These are phyloP conservation scores for Hypoxylon cercidicola DNA, from an alignment of 495 filamentous ascomycete species.

Conservation along the genomic window DNA sequence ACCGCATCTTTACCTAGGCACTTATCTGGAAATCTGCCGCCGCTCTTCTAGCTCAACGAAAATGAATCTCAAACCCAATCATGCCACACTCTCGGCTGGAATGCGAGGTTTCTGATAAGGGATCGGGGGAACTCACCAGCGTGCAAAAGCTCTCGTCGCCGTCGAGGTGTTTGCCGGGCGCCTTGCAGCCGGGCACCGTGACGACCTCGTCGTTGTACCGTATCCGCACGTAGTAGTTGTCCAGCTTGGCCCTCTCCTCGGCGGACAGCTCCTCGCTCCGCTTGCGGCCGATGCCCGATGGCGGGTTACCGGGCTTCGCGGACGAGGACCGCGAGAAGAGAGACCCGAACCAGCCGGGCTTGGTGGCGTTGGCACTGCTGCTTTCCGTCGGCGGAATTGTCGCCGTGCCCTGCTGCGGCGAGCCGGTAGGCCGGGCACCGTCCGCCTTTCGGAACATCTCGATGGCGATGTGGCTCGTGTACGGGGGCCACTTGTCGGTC, in stretches of 20 bases:
- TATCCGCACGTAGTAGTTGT: constrained; percentile 90
- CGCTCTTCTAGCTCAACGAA: too few relatives aligned
- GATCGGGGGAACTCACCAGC: constrained; percentile 62
- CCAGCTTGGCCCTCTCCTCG: constrained; percentile 63
- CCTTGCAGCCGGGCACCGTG: constrained; percentile 81
- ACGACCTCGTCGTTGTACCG: constrained; percentile 89
- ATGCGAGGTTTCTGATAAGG: too few relatives aligned
- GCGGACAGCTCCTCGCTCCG: constrained; percentile 57
- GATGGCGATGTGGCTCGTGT: constrained; percentile 88
- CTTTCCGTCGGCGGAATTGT: constrained; percentile 13
- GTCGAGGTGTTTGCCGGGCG: constrained; percentile 81
- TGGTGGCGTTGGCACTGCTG: constrained; percentile 5
- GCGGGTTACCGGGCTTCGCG: constrained; percentile 39
- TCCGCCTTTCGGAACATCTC: constrained; percentile 78
- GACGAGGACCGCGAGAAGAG: constrained; percentile 51
- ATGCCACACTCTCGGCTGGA: neutral
- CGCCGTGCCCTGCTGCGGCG: constrained; percentile 1
- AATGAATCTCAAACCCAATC: too few relatives aligned
- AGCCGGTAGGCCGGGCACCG: constrained; percentile 9
- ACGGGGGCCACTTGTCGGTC: constrained; percentile 83
- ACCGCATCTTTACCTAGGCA: too few relatives aligned
- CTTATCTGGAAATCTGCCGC: too few relatives aligned
- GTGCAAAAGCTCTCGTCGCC: constrained; percentile 95
- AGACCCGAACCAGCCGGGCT: constrained; percentile 58
- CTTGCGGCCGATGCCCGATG: constrained; percentile 62